Evolutionary conservation across 2,329 filamentous ascomycete genomes (phyloP), one percentile per base, ranked within the genome.

Genomic region (Curvularia sp.): DNA sequence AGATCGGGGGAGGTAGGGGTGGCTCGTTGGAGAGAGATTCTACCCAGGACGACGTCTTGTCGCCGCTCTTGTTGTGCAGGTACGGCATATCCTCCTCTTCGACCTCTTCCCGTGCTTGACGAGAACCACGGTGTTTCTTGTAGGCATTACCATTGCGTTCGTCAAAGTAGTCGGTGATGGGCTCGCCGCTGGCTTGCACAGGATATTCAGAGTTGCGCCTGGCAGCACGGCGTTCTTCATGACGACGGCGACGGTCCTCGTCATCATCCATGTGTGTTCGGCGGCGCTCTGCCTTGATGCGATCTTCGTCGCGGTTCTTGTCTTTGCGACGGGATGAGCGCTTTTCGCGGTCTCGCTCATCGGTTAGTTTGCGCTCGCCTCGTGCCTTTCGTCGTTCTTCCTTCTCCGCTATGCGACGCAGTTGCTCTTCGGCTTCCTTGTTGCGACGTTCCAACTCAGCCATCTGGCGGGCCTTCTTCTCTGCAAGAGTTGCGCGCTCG

Each of bases 41-140:
- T 8, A 84, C 80, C 81, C 81, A 84, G 0, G 78, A 81, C 1
- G 77, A 77, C 5, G 81, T 83, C 71, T 83, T 83, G 71, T 83
- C 80, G 49, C 78, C 75, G 51, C 76, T 75, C 42, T 71, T 73
- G 58, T 71, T 73, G 57, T 72, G 59, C 9, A 75, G 65, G 64
- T 77, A 77, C 12, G 76, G 75, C 49, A 63, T 63, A 56, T 75
- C 72, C 44, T 74, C 70, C 52, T 74, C 72, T 31, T 75, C 72
- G 24, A 74, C 70, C 53, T 74, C 72, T 35, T 75, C 72, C 28
- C 60, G 61, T 5, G 63, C 54, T 44, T 66, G 66, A 56, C 70
- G 71, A 8, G 71, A 70, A 39, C 60, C 68, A 53, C 73, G 73
- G 42, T 72, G 68, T 18, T 68, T 72, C n/a, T 62, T 38, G 48